phyloP scores from a whole-genome alignment of 139 green algal species.

The Chlamydomonas asymmetrica region DNA sequence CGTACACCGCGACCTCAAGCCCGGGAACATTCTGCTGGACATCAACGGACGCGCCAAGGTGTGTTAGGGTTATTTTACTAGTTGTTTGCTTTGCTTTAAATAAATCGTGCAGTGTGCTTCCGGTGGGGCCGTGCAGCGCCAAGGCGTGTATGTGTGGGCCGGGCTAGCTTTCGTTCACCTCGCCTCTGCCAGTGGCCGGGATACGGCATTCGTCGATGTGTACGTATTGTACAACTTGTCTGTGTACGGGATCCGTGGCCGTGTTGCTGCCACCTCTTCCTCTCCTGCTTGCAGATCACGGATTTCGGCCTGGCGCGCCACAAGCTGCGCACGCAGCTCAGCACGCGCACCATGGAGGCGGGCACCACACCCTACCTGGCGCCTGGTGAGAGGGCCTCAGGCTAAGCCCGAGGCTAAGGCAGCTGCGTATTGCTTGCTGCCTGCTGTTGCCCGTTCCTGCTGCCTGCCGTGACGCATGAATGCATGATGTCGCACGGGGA shows the following conservation, averaged over 20 bases:
- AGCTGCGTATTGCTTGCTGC: not conserved
- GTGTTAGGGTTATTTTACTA: no score
- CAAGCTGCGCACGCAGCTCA: conserved; percentile 10
- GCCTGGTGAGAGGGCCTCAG: not conserved
- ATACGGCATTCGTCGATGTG: no score
- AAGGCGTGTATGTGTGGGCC: no score
- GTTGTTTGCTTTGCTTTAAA: no score
- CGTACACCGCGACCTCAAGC: conserved; percentile 9
- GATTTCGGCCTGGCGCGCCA: conserved; percentile 7
- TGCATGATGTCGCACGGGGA: not conserved
- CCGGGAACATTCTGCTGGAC: not conserved
- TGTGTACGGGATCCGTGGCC: no score
- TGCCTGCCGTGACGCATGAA: not conserved
- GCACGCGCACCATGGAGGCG: conserved; percentile 11
- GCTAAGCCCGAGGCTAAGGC: not conserved
- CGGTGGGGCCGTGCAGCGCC: no score
- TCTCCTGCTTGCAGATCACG: no score
- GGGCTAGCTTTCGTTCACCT: no score
- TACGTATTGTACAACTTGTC: no score
- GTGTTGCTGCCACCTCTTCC: no score
- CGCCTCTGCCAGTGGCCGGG: no score
- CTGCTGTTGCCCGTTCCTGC: not conserved
- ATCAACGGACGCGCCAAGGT: not conserved
- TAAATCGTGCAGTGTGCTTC: no score
- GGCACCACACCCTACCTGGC: conserved; percentile 25